Conservation (phyloP, 805 yeast species). For the Lipomyces sp. region DNA sequence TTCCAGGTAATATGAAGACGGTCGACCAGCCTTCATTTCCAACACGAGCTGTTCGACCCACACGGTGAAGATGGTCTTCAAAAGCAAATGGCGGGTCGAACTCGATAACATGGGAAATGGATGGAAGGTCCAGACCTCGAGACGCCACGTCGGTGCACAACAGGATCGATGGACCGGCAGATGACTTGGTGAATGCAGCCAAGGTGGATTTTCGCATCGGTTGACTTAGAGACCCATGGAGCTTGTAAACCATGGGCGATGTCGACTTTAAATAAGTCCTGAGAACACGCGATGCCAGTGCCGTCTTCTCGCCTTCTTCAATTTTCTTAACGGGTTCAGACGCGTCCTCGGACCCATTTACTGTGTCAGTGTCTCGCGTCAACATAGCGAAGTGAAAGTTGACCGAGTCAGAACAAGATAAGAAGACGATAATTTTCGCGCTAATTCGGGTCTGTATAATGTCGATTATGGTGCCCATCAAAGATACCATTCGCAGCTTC, state of each 20-base stretch:
- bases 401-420: constrained; percentile 96
- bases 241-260: constrained; percentile 60
- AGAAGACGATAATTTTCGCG: constrained; percentile 65
- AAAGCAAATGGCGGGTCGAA: constrained; percentile 93
- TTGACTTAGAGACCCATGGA: constrained; percentile 92
- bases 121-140: constrained; percentile 91
- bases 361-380: constrained; percentile 55
- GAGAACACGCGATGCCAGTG: constrained; percentile 16
- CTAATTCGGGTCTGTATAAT: constrained; percentile 47
- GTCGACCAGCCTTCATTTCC: constrained; percentile 81
- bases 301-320: constrained; percentile 22
- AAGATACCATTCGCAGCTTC: constrained; percentile 80
- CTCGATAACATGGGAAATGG: constrained; percentile 83
- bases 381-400: constrained; percentile 85
- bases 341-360: constrained; percentile 42
- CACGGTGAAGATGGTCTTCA: constrained; percentile 94
- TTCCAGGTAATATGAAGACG: constrained; percentile 83
- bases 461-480: constrained; percentile 67
- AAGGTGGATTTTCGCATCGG: constrained; percentile 80
- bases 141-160: constrained; percentile 98
- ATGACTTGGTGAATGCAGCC: constrained; percentile 53
- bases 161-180: constrained; percentile 57
- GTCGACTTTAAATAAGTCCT: constrained; percentile 28
- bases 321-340: constrained; percentile 38
- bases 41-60: constrained; percentile 98